Evolutionary conservation across 768 basidiomycete species (phyloP).

Genomic region (Agrocybe chaxingu): DNA sequence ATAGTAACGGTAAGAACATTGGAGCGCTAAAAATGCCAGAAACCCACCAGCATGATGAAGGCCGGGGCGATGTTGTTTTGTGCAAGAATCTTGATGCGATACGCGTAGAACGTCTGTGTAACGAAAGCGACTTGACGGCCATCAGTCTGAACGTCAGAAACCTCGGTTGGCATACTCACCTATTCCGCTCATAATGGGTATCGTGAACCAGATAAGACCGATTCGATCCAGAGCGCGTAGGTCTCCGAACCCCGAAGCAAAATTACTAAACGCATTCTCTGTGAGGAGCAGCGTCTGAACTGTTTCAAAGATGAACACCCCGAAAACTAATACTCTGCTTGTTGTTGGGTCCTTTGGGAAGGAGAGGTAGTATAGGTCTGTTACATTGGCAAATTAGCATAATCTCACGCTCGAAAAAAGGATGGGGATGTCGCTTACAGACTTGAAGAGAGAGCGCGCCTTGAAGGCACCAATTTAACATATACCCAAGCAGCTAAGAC

Average conservation of each 20-base stretch:
- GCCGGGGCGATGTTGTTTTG: slow-evolving; percentile 5
- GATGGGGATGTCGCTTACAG: slow-evolving; percentile 2
- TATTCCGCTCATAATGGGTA: slow-evolving; percentile 10
- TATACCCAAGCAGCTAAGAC: slow-evolving; percentile 4
- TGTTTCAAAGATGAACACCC: slow-evolving; percentile 7
- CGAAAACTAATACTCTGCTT: slow-evolving; percentile 2
- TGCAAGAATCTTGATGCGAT: slow-evolving; percentile 7
- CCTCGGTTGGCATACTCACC: neutral
- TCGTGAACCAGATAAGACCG: slow-evolving; percentile 9
- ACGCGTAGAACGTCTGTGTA: slow-evolving; percentile 7
- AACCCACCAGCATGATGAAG: slow-evolving; percentile 8
- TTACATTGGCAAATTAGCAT: neutral
- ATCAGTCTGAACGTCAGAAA: neutral
- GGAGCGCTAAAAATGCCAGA: neutral
- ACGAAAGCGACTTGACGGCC: slow-evolving; percentile 5
- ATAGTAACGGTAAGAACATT: neutral
- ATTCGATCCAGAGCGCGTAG: slow-evolving; percentile 6
- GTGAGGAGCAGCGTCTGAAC: slow-evolving; percentile 7
- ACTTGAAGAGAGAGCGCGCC: slow-evolving; percentile 10
- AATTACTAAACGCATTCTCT: slow-evolving; percentile 6
- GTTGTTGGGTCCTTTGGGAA: slow-evolving; percentile 7
- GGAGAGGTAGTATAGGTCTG: slow-evolving; percentile 12
- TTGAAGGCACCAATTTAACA: slow-evolving; percentile 8
- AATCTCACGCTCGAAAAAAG: neutral
- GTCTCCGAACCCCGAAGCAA: slow-evolving; percentile 8